These are phyloP conservation scores for Phenoliferia sp. DNA, from an alignment of 1,284 basidiomycete species.

Conservation along the genomic window DNA sequence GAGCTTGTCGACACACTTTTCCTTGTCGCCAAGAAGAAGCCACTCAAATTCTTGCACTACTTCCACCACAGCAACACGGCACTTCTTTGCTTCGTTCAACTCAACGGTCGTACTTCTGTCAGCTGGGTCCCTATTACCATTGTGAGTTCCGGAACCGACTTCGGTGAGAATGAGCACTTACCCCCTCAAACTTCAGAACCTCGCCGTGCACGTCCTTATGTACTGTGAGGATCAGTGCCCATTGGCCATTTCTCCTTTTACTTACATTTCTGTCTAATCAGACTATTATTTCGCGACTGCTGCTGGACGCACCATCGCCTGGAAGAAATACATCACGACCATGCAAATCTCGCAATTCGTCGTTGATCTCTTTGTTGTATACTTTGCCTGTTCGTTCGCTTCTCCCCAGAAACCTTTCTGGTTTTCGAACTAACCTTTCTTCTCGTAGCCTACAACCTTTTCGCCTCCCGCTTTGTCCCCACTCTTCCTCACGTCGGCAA, in stretches of 20 bases:
- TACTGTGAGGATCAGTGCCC: too few species aligned
- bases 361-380: conserved; percentile 74
- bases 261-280: conserved; percentile 53
- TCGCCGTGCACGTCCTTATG: conserved; percentile 56
- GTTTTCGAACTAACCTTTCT: conserved; percentile 37
- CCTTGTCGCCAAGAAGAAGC: conserved; percentile 94
- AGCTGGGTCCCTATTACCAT: conserved; percentile 93
- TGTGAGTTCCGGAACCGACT: conserved; percentile 70
- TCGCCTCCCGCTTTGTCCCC: conserved; percentile 60
- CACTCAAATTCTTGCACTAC: conserved; percentile 91
- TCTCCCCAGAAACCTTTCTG: background rate
- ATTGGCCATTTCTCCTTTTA: background rate
- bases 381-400: conserved; percentile 6
- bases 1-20: conserved; percentile 94
- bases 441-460: conserved; percentile 70
- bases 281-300: conserved; percentile 66
- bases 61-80: conserved; percentile 98
- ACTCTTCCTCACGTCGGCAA: conserved; percentile 62
- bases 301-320: conserved; percentile 90
- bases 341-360: conserved; percentile 94
- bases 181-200: conserved; percentile 15
- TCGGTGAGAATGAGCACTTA: background rate
- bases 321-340: conserved; percentile 92
- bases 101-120: conserved; percentile 84
- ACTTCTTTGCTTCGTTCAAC: conserved; percentile 86